phyloP scores from a whole-genome alignment of 2,329 filamentous ascomycete species.

The Penicillium sp. region DNA sequence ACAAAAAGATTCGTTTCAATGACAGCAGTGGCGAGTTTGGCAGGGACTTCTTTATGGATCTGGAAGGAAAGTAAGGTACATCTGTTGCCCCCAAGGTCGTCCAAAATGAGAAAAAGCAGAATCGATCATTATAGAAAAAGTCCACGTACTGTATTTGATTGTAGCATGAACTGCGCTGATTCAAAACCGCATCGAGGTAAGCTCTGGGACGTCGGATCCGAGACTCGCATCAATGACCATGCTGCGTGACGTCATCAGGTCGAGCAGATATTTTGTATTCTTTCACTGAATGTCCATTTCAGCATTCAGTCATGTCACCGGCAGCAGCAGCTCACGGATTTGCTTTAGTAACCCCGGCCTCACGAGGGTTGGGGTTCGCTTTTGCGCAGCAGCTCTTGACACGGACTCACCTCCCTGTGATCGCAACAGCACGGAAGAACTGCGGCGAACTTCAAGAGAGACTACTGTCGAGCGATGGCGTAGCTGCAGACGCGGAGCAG shows the following conservation, averaged over 20 bases:
- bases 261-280: not conserved
- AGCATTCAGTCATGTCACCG: constrained; percentile 4
- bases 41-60: constrained; percentile 55
- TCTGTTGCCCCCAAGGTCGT: not conserved
- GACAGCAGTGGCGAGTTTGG: constrained; percentile 56
- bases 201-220: not conserved
- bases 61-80: constrained; percentile 51
- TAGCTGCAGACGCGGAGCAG: constrained; percentile 38
- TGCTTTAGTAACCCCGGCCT: constrained; percentile 53
- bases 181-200: not conserved
- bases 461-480: constrained; percentile 50
- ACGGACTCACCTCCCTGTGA: constrained; percentile 54
- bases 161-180: not conserved
- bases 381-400: constrained; percentile 56
- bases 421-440: constrained; percentile 58
- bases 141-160: not conserved
- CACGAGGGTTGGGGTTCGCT: constrained; percentile 61
- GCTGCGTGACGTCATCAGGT: constrained; percentile 3
- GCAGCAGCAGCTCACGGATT: constrained; percentile 23
- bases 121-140: not conserved
- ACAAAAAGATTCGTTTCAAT: constrained; percentile 62
- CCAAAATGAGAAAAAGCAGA: not conserved
- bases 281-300: not conserved
- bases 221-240: not conserved
- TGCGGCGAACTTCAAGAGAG: constrained; percentile 47